These are phyloP conservation scores for Yamadazyma blattariae DNA, from an alignment of 1,139 yeast species.

Conservation along the genomic window DNA sequence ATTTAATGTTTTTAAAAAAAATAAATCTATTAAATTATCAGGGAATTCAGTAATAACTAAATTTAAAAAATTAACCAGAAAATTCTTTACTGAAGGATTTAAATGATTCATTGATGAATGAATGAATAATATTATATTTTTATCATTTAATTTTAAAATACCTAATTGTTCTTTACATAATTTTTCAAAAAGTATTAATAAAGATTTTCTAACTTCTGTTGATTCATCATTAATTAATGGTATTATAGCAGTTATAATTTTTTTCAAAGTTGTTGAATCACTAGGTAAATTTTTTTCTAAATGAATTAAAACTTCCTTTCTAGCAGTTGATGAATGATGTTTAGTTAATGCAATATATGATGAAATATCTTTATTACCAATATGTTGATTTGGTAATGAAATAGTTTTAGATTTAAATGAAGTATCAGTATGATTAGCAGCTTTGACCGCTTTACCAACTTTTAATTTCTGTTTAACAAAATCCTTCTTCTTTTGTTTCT, in stretches of 20 bases:
- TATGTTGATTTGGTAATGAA: slow-evolving; percentile 56
- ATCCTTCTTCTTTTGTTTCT: slow-evolving; percentile 68
- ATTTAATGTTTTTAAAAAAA: slow-evolving; percentile 58
- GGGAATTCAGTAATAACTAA: slow-evolving; percentile 49
- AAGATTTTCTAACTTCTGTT: slow-evolving; percentile 59
- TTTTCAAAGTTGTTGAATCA: slow-evolving; percentile 54
- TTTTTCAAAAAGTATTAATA: slow-evolving; percentile 50
- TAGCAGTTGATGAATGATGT: slow-evolving; percentile 72
- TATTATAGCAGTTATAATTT: slow-evolving; percentile 52
- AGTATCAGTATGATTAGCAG: slow-evolving; percentile 79
- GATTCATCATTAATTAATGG: slow-evolving; percentile 66
- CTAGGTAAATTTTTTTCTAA: slow-evolving; percentile 43
- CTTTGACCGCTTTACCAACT: slow-evolving; percentile 80
- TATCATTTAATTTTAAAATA: slow-evolving; percentile 64
- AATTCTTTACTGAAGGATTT: slow-evolving; percentile 66
- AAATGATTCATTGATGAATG: slow-evolving; percentile 96
- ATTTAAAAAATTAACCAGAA: slow-evolving; percentile 62
- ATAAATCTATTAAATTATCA: slow-evolving; percentile 50
- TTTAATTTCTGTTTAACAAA: slow-evolving; percentile 76
- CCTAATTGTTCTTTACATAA: slow-evolving; percentile 52
- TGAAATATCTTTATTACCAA: slow-evolving; percentile 42
- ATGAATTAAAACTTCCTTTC: slow-evolving; percentile 66
- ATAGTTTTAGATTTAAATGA: slow-evolving; percentile 77
- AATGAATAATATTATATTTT: slow-evolving; percentile 68
- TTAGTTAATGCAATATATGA: slow-evolving; percentile 66